Base-by-base conservation (phyloP, 2,329 filamentous ascomycete genomes). In the Lasiodiplodia gonubiensis region DNA sequence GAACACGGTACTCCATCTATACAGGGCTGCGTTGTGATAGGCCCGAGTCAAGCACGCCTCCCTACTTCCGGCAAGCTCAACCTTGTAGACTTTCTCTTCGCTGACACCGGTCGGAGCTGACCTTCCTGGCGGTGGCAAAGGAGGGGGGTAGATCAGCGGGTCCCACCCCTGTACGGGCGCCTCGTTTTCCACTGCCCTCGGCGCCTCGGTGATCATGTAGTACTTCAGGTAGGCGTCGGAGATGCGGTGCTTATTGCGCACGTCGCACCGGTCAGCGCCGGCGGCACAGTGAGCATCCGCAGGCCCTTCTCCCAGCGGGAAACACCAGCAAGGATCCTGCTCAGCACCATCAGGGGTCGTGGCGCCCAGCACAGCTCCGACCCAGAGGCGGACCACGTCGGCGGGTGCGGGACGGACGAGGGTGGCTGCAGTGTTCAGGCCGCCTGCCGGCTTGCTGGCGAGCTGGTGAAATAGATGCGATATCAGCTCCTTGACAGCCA, bases 1-100 rank as follows among this genome's bases (percentile, higher is more conserved):
- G 7, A 67, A 67, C 11, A 61, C 57, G 2, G 66, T 67, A 7
- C 55, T 53, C 66, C 66, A 67, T 11, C 66, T 55, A 2, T 33
- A 23, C 33, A 67, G 7, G 18, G 37, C 48, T 0, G 66, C 66
- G 14, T 67, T 67, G 48, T 67, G 66, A 18, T 61, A 67, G 14
- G 66, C 66, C 21, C 35, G 18, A 2, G 55, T 37, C 33, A 55
- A 2, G 49, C 55, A 61, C 12, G 66, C 57, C 4, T 48, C 52
- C 27, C 5, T 30, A 4, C 35, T 49, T 5, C 66, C 57, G 12
- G 35, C 57, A 11, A 18, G 16, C 49, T 67, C 66, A 5, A 67
- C 25, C 48, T n/a, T 63, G 35, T 67, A 67, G 8, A 63, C 52
- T 25, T 35, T 63, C 18, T 63, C 59, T 7, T 23, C 55, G 7